These are phyloP conservation scores for Xerocomus spinulosus DNA, from an alignment of 768 basidiomycete species.

Conservation along the genomic window DNA sequence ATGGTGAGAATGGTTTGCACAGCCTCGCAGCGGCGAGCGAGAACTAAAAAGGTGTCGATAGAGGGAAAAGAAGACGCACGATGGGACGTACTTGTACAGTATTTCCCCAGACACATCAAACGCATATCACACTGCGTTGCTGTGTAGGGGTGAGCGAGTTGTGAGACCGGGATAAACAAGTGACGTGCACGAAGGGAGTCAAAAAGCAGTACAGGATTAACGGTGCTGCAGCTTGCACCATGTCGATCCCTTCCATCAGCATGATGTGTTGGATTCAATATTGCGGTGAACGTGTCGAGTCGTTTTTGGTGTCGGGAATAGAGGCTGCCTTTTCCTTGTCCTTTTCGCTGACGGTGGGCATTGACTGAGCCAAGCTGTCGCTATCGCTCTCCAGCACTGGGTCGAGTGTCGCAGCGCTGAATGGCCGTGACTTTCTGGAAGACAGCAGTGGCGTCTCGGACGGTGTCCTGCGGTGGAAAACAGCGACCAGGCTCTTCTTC, in stretches of 20 bases:
- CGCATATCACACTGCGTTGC: constrained; percentile 69
- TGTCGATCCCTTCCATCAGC: constrained; percentile 25
- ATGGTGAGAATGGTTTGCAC: constrained; percentile 81
- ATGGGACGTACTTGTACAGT: constrained; percentile 49
- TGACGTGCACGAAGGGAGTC: constrained; percentile 72
- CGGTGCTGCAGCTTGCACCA: constrained; percentile 40
- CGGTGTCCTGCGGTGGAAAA: background rate
- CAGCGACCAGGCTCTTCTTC: constrained; percentile 12
- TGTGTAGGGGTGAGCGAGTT: constrained; percentile 21
- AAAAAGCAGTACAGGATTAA: constrained; percentile 69
- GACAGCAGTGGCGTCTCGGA: background rate
- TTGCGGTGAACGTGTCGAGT: constrained; percentile 10
- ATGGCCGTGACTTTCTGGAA: background rate
- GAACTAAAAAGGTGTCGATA: background rate
- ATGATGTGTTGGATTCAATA: constrained; percentile 13
- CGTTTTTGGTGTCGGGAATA: no score
- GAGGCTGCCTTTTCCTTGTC: no score
- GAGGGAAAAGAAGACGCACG: no score
- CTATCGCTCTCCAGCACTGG: no score
- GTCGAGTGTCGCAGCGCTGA: background rate
- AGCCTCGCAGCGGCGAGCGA: constrained; percentile 71
- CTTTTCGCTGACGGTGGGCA: no score
- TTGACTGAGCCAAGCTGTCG: no score
- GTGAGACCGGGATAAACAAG: background rate
- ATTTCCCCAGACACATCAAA: constrained; percentile 84